Base-by-base conservation (phyloP, 2,329 filamentous ascomycete genomes). In the Gnomoniopsis sp. region DNA sequence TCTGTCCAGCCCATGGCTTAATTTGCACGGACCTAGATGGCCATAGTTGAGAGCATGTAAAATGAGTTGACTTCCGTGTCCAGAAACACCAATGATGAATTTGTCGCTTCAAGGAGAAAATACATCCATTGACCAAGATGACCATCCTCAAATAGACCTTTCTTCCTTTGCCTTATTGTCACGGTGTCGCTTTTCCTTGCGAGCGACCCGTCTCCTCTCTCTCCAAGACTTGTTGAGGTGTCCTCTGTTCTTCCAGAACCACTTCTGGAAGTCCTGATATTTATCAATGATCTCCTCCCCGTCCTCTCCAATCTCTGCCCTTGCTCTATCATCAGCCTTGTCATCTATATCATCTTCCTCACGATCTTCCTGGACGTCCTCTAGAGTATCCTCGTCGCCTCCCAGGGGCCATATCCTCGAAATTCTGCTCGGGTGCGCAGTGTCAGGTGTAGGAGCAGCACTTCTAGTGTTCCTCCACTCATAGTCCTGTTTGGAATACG, bases 361-460 rank as follows among this genome's bases (percentile, higher is more conserved):
- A 1, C 26, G 8, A 22, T 56, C 47, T 38, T 56, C 53, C 47
- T 56, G 53, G 7, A 78, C 77, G 0, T 82, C 74, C 12, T 78
- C 73, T 10, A 79, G 76, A 1, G 78, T 75, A 46, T 76, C 75
- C 12, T 79, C 76, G 1, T 72, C 73, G n/a, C 76, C 74, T 2
- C 75, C 73, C 26, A 71, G 74, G 44, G 80, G 73, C 79, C 83
- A 86, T 26, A 88, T 78, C 63, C 79, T 77, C 68, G 88, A 87
- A 58, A 78, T 81, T 30, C 85, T 84, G 44, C 79, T 86, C 2
- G 90, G 86, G 60, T 92, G 86, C 1, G 91, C 91, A 0, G 95
- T 98, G 69, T 99, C 95, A 0, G 95, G 95, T 0, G 95, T 99
- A 0, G 95, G 95, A 2, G 95, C 95, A 6, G 92, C 92, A 70